Evolutionary conservation across 495 filamentous ascomycete genomes (phyloP).

Genomic region (Aspergillus nidulans): DNA sequence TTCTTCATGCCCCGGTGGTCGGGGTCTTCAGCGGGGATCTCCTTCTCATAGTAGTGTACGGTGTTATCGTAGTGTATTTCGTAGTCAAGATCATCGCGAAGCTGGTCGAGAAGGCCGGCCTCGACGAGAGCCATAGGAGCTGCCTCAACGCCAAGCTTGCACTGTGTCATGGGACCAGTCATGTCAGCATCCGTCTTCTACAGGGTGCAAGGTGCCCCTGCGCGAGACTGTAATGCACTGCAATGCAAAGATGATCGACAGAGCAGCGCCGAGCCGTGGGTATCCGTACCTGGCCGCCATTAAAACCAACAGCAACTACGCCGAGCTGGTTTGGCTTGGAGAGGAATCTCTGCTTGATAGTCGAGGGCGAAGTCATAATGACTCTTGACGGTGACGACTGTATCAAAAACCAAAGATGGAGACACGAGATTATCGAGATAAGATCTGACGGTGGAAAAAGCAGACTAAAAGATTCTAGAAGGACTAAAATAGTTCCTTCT

Average conservation of each 20-base stretch:
- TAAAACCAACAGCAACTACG: conserved; percentile 93
- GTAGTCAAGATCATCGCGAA: conserved; percentile 82
- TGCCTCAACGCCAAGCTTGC: conserved; percentile 88
- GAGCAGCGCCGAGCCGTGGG: background rate
- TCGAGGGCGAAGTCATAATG: conserved; percentile 64
- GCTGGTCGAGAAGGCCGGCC: conserved; percentile 77
- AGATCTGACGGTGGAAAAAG: conserved; percentile 8
- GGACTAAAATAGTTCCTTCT: conserved; percentile 9
- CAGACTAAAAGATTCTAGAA: conserved; percentile 19
- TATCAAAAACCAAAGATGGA: conserved; percentile 2
- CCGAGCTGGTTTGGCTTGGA: conserved; percentile 72
- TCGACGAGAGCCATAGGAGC: conserved; percentile 89
- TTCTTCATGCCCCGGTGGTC: conserved; percentile 89
- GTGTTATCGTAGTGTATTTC: conserved; percentile 77
- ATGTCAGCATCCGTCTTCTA: background rate
- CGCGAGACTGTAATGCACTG: background rate
- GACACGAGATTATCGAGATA: conserved; percentile 2
- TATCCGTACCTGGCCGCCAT: conserved; percentile 82
- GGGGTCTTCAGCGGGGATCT: conserved; percentile 63
- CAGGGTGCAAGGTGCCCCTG: background rate
- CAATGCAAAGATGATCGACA: conserved; percentile 8
- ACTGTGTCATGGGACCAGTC: conserved; percentile 42
- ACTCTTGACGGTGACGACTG: background rate
- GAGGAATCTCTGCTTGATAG: conserved; percentile 78
- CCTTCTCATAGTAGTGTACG: conserved; percentile 76